Evolutionary conservation across 2,329 filamentous ascomycete genomes (phyloP).

Genomic region (Lachnum nothofagi): DNA sequence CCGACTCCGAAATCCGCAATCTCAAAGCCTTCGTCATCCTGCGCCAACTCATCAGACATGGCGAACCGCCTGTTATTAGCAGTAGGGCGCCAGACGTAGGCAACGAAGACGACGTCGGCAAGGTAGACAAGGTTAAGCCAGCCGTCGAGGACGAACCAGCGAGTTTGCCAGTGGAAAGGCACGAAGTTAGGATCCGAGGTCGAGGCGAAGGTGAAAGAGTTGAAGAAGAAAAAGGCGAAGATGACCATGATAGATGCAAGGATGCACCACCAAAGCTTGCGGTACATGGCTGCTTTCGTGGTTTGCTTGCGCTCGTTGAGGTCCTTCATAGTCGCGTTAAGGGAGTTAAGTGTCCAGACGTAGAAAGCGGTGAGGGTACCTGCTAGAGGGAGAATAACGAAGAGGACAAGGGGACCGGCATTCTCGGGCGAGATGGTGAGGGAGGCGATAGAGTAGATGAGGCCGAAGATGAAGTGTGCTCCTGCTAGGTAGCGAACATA

Average conservation of each 20-base stretch:
- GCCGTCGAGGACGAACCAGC: conserved; percentile 95
- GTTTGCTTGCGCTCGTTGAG: conserved; percentile 91
- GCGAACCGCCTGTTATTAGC: conserved; percentile 95
- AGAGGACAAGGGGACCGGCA: conserved; percentile 79
- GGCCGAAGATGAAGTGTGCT: conserved; percentile 88
- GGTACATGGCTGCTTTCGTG: conserved; percentile 92
- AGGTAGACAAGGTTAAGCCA: conserved; percentile 97
- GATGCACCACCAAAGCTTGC: conserved; percentile 98
- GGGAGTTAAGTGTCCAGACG: conserved; percentile 94
- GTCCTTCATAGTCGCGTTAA: conserved; percentile 93
- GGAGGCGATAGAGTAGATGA: conserved; percentile 87
- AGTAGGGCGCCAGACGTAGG: conserved; percentile 93
- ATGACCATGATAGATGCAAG: conserved; percentile 88
- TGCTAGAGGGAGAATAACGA: conserved; percentile 88
- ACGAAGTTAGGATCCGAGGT: conserved; percentile 82
- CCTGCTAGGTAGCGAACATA: conserved; percentile 87
- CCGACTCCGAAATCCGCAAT: conserved; percentile 83
- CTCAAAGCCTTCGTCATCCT: conserved; percentile 97
- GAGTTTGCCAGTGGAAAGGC: conserved; percentile 91
- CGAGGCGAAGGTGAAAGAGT: conserved; percentile 90
- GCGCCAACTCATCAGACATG: conserved; percentile 98
- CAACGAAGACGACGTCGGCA: conserved; percentile 84
- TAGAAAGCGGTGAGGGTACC: conserved; percentile 94
- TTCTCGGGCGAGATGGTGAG: conserved; percentile 83
- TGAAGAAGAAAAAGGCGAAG: conserved; percentile 98